Percentiles rank a stretch among this genome's conserved stretches.
These are phyloP conservation scores for Zygoascus biomembranicola DNA, from an alignment of 805 yeast species.

Conservation along the genomic window DNA sequence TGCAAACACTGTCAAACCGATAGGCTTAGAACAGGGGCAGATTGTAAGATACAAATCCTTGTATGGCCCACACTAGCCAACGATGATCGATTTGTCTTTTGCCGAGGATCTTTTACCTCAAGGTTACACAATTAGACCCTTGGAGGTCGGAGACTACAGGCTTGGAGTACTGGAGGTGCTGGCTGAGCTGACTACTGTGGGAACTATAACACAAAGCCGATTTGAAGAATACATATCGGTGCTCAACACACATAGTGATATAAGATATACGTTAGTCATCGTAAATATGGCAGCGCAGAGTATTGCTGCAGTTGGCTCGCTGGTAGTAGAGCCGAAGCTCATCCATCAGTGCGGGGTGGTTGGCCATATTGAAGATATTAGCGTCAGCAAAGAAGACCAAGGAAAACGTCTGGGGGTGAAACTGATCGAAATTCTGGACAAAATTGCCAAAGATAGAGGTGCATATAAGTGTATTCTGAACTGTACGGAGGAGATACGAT, in stretches of 20 bases:
- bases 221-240: conserved; percentile 6
- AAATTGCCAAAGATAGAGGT: conserved; percentile 10
- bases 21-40: not conserved
- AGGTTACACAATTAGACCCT: conserved; percentile 9
- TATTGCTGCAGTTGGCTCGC: conserved; percentile 14
- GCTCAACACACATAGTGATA: not conserved
- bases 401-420: conserved; percentile 14
- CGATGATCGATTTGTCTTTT: not conserved
- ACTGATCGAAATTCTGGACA: conserved; percentile 9
- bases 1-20: not conserved
- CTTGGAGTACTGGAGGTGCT: conserved; percentile 12
- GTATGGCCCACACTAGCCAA: too few species aligned
- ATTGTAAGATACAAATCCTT: too few species aligned
- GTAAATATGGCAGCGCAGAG: not conserved
- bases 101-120: conserved; percentile 6
- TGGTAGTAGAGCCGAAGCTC: conserved; percentile 13
- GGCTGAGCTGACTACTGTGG: conserved; percentile 13
- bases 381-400: conserved; percentile 10
- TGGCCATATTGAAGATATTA: conserved; percentile 17
- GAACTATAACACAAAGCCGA: conserved; percentile 4
- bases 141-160: conserved; percentile 10
- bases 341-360: conserved; percentile 15
- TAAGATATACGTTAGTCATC: conserved; percentile 9
- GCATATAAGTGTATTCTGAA: conserved; percentile 17
- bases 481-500: conserved; percentile 10